These are phyloP conservation scores for Serendipita indica DNA, from an alignment of 768 basidiomycete species.

Conservation along the genomic window DNA sequence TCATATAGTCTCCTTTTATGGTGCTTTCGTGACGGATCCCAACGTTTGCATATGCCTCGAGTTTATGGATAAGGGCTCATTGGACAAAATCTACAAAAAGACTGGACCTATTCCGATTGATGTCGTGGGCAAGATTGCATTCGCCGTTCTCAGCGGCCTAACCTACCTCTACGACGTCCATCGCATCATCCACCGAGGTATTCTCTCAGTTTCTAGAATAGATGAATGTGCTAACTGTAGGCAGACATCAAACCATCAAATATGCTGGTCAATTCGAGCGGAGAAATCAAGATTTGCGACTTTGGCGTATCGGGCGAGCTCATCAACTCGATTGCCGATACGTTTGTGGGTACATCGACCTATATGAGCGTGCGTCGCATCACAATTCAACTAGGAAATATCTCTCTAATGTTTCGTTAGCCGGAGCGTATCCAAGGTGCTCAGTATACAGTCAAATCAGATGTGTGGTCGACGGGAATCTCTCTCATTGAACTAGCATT, in stretches of 20 bases:
- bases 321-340: slow-evolving; percentile 97
- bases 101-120: slow-evolving; percentile 88
- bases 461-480: slow-evolving; percentile 97
- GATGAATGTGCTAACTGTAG: slow-evolving; percentile 4
- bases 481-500: slow-evolving; percentile 93
- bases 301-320: slow-evolving; percentile 98
- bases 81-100: slow-evolving; percentile 92
- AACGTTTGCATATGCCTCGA: slow-evolving; percentile 99
- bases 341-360: slow-evolving; percentile 95
- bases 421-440: slow-evolving; percentile 99
- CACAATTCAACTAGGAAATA: slow-evolving; percentile 24
- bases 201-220: not conserved
- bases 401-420: slow-evolving; percentile 30
- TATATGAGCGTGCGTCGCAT: slow-evolving; percentile 81
- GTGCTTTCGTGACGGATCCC: slow-evolving; percentile 91
- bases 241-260: slow-evolving; percentile 98
- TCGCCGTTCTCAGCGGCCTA: slow-evolving; percentile 86
- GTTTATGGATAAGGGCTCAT: slow-evolving; percentile 82
- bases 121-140: slow-evolving; percentile 84
- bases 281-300: slow-evolving; percentile 98
- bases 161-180: slow-evolving; percentile 96
- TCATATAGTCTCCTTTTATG: slow-evolving; percentile 94
- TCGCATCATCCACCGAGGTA: slow-evolving; percentile 98
- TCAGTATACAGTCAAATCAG: slow-evolving; percentile 96
- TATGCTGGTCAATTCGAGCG: slow-evolving; percentile 84